Evolutionary conservation across 164 flowering plant genomes (phyloP).

Genomic region (Annona squamosa): DNA sequence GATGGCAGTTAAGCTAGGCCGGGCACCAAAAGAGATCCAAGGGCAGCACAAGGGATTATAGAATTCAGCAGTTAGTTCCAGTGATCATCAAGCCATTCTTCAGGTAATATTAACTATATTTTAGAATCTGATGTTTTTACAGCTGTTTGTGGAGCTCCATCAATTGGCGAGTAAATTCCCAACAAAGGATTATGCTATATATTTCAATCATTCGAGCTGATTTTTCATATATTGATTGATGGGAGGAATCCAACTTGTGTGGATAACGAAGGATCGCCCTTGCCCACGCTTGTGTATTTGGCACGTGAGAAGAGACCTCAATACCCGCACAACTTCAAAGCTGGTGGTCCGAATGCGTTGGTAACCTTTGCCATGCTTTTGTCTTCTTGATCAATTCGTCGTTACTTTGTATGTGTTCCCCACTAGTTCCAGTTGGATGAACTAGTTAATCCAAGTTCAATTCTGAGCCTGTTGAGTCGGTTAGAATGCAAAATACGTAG

Average conservation of each 20-base stretch:
- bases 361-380: constrained; percentile 18
- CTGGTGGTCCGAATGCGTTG: constrained; percentile 54
- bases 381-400: background rate
- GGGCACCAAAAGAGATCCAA: constrained; percentile 32
- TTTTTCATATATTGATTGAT: constrained; percentile 35
- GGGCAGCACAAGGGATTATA: constrained; percentile 46
- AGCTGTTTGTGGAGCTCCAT: no score
- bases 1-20: constrained; percentile 28
- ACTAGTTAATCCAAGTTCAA: background rate
- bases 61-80: constrained; percentile 27
- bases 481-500: background rate
- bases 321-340: constrained; percentile 46
- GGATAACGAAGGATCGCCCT: constrained; percentile 28
- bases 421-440: background rate
- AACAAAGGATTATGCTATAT: no score
- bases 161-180: no score
- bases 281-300: constrained; percentile 48
- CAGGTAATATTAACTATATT: constrained; percentile 27
- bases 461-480: background rate
- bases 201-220: no score
- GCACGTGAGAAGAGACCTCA: constrained; percentile 51
- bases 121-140: no score
- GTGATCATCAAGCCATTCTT: constrained; percentile 61
- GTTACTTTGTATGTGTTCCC: background rate
- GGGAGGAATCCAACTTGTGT: constrained; percentile 27